Conservation (phyloP, 345 rosid genomes). For the Diplotaxis tenuifolia region DNA sequence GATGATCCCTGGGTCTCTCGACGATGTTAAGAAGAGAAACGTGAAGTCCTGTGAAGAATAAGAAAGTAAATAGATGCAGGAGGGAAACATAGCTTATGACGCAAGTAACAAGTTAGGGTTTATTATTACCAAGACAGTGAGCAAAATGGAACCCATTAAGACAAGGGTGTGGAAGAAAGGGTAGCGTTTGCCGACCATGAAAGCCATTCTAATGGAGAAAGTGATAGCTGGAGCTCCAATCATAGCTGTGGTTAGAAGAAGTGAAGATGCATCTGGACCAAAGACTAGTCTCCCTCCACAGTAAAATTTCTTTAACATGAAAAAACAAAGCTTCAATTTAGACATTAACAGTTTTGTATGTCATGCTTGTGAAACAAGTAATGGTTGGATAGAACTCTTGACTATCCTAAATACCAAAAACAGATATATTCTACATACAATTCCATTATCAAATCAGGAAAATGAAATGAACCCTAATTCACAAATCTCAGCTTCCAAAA, state of each 20-base stretch:
- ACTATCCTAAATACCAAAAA: no score
- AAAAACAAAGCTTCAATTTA: constrained; percentile 2
- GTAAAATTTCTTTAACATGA: constrained; percentile 55
- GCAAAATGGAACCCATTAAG: constrained; percentile 53
- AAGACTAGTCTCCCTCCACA: constrained; percentile 83
- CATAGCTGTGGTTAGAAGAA: constrained; percentile 58
- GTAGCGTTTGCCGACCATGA: constrained; percentile 30
- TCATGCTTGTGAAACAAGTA: background rate
- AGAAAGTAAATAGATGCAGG: background rate
- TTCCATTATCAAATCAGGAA: no score
- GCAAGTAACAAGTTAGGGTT: background rate
- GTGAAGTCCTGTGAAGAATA: constrained; percentile 51
- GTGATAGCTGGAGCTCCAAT: constrained; percentile 73
- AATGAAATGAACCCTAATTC: background rate
- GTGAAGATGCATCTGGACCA: constrained; percentile 85
- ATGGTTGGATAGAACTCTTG: background rate
- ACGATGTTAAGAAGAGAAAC: constrained; percentile 69
- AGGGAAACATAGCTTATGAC: background rate
- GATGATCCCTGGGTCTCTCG: constrained; percentile 89
- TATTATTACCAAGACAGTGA: constrained; percentile 64
- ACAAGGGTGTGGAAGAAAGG: constrained; percentile 42
- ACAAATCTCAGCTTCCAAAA: background rate
- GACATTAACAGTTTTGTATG: background rate
- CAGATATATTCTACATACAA: no score
- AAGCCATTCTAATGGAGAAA: constrained; percentile 62